Evolutionary conservation across 1,284 basidiomycete genomes (phyloP), one percentile per base, ranked within the genome.

Genomic region (Cutaneotrichosporon sp.): DNA sequence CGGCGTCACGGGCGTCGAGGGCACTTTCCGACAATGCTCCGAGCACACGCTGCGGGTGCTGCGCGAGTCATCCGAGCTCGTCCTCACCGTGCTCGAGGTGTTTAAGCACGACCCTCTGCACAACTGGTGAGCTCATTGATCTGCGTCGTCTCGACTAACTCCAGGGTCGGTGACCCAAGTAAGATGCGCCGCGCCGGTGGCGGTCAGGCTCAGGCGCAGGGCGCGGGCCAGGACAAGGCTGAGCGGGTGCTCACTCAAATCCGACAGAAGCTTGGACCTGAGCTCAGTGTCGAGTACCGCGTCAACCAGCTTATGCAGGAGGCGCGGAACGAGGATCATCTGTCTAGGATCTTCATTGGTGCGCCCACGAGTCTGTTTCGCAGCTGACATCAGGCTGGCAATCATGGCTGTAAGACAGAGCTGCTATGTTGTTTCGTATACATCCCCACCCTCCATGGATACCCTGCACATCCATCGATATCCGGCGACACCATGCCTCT

Each of bases 91-190:
- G 0, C 85, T 99, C 42, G 95, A 97, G 75, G 96, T 98, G 13
- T 97, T 98, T 86, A 93, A 92, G 77, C 88, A 97, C 74, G 96
- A 99, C 79, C 96, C 97, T 0, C 84, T 99, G 14, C 91, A 97
- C 72, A 89, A 88, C 26, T 99, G 96, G 96, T 89, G 64, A 62
- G 85, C 76, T 2, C 62, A 21, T 6, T 42, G 38, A n/a, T n/a
- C 34, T 26, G 26, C 26, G 47, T 36, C 34, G 13, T n/a, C 31
- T 30, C 5, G 47, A 56, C 51, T 61, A 53, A 65, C 63, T 83
- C 18, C 67, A 72, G 76, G 85, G 13, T 85, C 86, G 65, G 86
- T 86, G 71, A 85, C 86, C 81, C 83, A 76, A 63, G 89, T 84
- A 74, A 79, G 86, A 85, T 31, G 82, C 65, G 70, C 58, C 63